A percentile compares a stretch with the other conserved stretches of the same genome.
Conservation (phyloP, 1,139 yeast species). For the Taphrina flavorubra region DNA sequence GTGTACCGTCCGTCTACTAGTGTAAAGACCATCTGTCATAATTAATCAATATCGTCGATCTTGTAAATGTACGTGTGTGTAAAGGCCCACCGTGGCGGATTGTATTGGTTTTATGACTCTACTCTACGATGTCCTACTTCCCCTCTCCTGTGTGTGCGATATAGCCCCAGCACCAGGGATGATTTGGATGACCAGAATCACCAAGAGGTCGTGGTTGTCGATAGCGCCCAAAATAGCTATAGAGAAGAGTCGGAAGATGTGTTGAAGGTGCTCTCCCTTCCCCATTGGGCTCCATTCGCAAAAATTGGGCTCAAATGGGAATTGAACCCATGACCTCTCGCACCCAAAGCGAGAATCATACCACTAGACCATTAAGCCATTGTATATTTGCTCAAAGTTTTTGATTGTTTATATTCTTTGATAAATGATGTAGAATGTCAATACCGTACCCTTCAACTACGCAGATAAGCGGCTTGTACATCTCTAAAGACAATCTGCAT, state of each 20-base stretch:
- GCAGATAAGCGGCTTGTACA: no score
- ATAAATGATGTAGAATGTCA: no score
- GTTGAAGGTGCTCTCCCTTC: background rate
- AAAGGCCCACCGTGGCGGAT: background rate
- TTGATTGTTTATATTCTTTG: no score
- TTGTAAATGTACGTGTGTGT: background rate
- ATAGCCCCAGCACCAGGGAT: conserved; percentile 1
- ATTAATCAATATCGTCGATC: no score
- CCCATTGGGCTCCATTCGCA: background rate
- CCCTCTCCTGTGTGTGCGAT: conserved; percentile 6
- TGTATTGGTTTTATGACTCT: conserved; percentile 5
- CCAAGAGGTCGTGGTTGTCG: background rate
- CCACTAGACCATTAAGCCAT: conserved; percentile 54
- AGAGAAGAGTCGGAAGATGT: background rate
- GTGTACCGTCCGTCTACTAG: no score
- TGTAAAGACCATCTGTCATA: no score
- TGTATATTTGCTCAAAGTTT: background rate
- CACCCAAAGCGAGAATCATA: conserved; percentile 55
- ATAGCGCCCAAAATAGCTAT: background rate
- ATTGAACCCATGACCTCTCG: conserved; percentile 58
- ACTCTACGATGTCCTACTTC: conserved; percentile 6
- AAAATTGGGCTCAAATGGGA: conserved; percentile 55
- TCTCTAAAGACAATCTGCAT: background rate
- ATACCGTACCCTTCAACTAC: no score
- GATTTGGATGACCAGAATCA: conserved; percentile 4